Evolutionary conservation across 2,329 filamentous ascomycete genomes (phyloP).

Genomic region (Endoconidiophora laricicola): DNA sequence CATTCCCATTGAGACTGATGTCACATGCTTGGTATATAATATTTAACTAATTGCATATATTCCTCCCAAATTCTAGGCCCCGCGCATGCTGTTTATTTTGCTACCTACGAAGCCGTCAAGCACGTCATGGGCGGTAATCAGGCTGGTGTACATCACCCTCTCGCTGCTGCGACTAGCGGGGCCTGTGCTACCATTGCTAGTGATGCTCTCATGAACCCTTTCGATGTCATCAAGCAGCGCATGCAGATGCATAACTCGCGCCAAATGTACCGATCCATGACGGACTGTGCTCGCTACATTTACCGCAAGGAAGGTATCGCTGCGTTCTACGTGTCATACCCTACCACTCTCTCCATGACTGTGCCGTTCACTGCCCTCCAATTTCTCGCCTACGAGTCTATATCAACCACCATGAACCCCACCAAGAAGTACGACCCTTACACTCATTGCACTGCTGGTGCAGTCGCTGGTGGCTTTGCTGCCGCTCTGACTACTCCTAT

Average conservation of each 20-base stretch:
- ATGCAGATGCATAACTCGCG: slow-evolving; percentile 98
- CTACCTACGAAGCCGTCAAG: slow-evolving; percentile 94
- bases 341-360: slow-evolving; percentile 95
- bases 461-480: slow-evolving; percentile 80
- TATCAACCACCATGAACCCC: slow-evolving; percentile 87
- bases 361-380: slow-evolving; percentile 94
- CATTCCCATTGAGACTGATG: slow-evolving; percentile 17
- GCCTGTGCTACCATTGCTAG: slow-evolving; percentile 91
- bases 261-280: slow-evolving; percentile 66
- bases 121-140: slow-evolving; percentile 88
- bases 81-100: slow-evolving; percentile 95
- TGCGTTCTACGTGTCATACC: slow-evolving; percentile 97
- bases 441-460: slow-evolving; percentile 86
- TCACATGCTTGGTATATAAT: neutral
- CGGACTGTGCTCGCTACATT: slow-evolving; percentile 74
- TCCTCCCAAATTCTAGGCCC: slow-evolving; percentile 44
- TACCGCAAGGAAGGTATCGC: slow-evolving; percentile 74
- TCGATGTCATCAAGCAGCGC: slow-evolving; percentile 98
- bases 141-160: slow-evolving; percentile 71
- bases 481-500: slow-evolving; percentile 89
- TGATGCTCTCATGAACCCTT: slow-evolving; percentile 98
- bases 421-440: slow-evolving; percentile 73
- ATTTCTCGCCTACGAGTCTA: slow-evolving; percentile 93
- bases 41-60: slow-evolving; percentile 15
- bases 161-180: slow-evolving; percentile 85